phyloP scores from a whole-genome alignment of 768 basidiomycete genomes.

The Suillus subalutaceus region DNA sequence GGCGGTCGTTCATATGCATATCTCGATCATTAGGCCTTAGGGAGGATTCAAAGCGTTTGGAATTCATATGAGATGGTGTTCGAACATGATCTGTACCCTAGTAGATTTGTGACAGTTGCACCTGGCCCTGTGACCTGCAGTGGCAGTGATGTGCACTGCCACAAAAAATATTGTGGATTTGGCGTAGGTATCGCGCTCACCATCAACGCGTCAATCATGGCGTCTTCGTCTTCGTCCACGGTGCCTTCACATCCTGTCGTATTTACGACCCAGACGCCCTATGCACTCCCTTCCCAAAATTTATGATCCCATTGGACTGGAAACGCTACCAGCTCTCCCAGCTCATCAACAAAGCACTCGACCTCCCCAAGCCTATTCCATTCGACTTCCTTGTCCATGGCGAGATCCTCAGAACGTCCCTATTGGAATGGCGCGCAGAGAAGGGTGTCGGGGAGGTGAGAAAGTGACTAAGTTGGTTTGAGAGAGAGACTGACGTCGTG shows the following conservation, averaged over 20 bases:
- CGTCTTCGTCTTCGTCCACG: conserved; percentile 7
- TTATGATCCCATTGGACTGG: conserved; percentile 91
- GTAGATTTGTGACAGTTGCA: too few relatives aligned
- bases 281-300: conserved; percentile 83
- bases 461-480: conserved; percentile 11
- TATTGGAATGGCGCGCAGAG: conserved; percentile 76
- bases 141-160: too few relatives aligned
- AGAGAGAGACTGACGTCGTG: conserved; percentile 7
- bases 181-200: not conserved
- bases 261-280: conserved; percentile 74
- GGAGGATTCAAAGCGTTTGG: too few relatives aligned
- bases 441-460: conserved; percentile 71
- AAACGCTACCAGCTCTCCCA: conserved; percentile 96
- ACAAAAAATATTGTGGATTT: too few relatives aligned
- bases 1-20: too few relatives aligned
- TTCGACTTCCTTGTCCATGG: conserved; percentile 93
- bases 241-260: conserved; percentile 58
- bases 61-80: too few relatives aligned
- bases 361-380: conserved; percentile 74
- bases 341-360: conserved; percentile 92
- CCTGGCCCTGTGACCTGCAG: too few relatives aligned
- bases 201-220: not conserved
- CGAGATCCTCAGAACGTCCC: conserved; percentile 67
- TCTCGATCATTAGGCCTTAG: too few relatives aligned
- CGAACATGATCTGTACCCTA: too few relatives aligned